Evolutionary conservation across 169 alveolate genomes (phyloP).

Genomic region (Cardiosporidium cionae): DNA sequence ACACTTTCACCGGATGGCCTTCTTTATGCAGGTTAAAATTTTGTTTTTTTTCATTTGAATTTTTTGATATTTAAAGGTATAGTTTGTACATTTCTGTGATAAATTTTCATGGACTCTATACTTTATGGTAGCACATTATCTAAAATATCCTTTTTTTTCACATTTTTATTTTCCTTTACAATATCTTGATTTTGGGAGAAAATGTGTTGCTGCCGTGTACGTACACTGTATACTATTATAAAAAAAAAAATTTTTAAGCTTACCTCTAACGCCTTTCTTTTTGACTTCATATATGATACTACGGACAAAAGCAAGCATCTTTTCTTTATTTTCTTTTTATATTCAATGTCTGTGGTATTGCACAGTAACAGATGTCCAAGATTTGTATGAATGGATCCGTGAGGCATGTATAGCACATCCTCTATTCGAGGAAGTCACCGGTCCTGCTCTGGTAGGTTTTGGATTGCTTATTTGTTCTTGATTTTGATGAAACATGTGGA

Average conservation of each 20-base stretch:
- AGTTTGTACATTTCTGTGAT: neutral
- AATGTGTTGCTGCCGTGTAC: too few species aligned
- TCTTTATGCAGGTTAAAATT: slow-evolving; percentile 44
- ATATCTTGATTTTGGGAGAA: too few species aligned
- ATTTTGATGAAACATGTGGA: too few species aligned
- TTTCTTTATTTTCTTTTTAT: neutral
- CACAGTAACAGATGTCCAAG: neutral
- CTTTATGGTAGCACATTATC: too few species aligned
- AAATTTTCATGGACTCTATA: neutral
- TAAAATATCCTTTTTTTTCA: too few species aligned
- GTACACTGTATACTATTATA: too few species aligned
- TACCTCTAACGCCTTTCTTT: too few species aligned
- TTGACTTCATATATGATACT: too few species aligned
- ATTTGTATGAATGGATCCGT: neutral
- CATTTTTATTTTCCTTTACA: too few species aligned
- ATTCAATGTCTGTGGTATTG: neutral
- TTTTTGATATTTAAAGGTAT: too few species aligned
- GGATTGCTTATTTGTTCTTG: neutral
- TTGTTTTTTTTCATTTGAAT: neutral
- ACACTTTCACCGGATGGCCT: slow-evolving; percentile 42
- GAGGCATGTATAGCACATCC: neutral
- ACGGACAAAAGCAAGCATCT: too few species aligned
- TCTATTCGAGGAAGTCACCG: neutral
- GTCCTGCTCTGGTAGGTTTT: neutral
- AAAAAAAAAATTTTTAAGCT: too few species aligned